phyloP scores from a whole-genome alignment of 2,329 filamentous ascomycete genomes.

The Neoarthrinium moseri region DNA sequence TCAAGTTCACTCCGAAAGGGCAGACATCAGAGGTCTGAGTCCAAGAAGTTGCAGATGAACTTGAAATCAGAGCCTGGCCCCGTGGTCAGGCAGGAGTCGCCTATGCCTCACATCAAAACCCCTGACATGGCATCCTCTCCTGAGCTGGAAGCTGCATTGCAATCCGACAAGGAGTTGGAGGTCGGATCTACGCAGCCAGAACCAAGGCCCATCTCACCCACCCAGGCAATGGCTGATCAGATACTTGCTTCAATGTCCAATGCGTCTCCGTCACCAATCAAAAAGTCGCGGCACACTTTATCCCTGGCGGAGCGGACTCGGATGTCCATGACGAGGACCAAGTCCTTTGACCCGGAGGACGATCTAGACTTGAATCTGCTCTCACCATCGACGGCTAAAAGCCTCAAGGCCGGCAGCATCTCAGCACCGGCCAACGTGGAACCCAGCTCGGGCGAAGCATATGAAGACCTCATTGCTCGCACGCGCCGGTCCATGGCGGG shows the following conservation, averaged over 20 bases:
- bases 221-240: constrained; percentile 52
- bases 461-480: constrained; percentile 54
- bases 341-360: constrained; percentile 32
- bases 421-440: neutral
- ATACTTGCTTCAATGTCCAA: constrained; percentile 55
- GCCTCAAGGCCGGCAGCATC: constrained; percentile 19
- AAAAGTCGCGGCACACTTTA: constrained; percentile 53
- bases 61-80: no score
- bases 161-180: no score
- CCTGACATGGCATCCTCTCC: no score
- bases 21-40: neutral
- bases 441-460: constrained; percentile 29
- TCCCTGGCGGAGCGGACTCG: constrained; percentile 78
- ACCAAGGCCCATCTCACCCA: constrained; percentile 35
- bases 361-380: constrained; percentile 17
- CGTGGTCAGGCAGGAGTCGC: no score
- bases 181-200: constrained; percentile 12
- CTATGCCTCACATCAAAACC: no score
- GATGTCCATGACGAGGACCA: constrained; percentile 68
- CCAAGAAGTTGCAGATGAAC: no score
- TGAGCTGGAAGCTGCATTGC: no score
- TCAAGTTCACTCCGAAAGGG: neutral
- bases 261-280: constrained; percentile 57
- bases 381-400: constrained; percentile 4
- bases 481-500: constrained; percentile 62